phyloP scores from a whole-genome alignment of 208 protist genomes.

The Leishmania turanica region DNA sequence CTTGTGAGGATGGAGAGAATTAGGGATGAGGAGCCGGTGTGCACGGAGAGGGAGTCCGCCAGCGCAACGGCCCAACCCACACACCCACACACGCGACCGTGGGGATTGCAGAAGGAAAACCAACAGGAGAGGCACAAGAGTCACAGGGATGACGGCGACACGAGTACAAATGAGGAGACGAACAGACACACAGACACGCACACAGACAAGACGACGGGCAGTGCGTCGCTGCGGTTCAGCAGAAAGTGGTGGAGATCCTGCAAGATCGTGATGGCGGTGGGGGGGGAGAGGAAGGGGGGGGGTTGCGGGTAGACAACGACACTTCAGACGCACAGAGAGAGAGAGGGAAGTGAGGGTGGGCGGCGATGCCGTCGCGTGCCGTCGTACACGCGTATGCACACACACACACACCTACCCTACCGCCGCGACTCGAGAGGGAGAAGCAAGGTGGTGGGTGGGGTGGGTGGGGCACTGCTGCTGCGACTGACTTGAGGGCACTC shows the following conservation, averaged over 20 bases:
- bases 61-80: not conserved
- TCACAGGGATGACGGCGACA: not conserved
- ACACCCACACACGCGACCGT: not conserved
- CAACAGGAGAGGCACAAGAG: not conserved
- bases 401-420: not conserved
- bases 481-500: not conserved
- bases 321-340: not conserved
- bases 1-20: not conserved
- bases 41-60: not conserved
- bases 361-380: not conserved
- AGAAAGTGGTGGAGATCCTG: not conserved
- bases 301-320: not conserved
- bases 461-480: not conserved
- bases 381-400: not conserved
- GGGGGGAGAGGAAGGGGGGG: not conserved
- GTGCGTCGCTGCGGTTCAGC: not conserved
- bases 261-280: not conserved
- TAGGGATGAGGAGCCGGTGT: not conserved
- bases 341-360: not conserved
- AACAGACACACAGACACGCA: no score
- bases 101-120: not conserved
- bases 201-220: not conserved
- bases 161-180: not conserved
- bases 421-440: not conserved
- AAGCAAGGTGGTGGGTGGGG: not conserved